phyloP scores from a whole-genome alignment of 2,329 filamentous ascomycete species.

The Neoarthrinium moseri region DNA sequence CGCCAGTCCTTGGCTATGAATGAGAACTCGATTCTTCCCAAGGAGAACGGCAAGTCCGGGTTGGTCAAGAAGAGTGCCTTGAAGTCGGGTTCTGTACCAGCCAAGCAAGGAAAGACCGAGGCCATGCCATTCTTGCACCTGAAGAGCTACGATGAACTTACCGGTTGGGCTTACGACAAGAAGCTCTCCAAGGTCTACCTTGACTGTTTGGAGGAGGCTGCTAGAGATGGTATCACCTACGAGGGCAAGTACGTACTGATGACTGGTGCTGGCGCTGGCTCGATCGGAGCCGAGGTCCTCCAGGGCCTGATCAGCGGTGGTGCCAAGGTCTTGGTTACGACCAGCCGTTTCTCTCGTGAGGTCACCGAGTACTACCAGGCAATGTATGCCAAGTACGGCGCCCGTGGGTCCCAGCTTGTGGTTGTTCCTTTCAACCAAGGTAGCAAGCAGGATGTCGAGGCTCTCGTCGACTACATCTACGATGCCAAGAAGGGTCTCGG shows the following conservation, averaged over 20 bases:
- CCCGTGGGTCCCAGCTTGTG: constrained; percentile 91
- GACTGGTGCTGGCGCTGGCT: constrained; percentile 97
- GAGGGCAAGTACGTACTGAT: constrained; percentile 94
- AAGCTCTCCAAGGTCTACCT: constrained; percentile 93
- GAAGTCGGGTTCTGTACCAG: constrained; percentile 52
- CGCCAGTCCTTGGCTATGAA: constrained; percentile 96
- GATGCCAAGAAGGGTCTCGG: constrained; percentile 93
- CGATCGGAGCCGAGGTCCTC: constrained; percentile 94
- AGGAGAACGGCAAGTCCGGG: constrained; percentile 69
- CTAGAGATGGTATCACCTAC: constrained; percentile 84
- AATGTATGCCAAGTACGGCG: constrained; percentile 94
- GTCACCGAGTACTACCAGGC: constrained; percentile 99
- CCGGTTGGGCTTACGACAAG: constrained; percentile 99
- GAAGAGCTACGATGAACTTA: constrained; percentile 86
- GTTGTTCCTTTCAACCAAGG: constrained; percentile 99
- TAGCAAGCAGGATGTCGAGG: constrained; percentile 96
- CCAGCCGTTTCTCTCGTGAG: constrained; percentile 91
- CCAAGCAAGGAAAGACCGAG: constrained; percentile 92
- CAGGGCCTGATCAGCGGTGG: constrained; percentile 95
- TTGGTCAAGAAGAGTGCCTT: constrained; percentile 47
- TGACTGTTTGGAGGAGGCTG: constrained; percentile 86
- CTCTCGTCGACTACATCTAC: constrained; percentile 93
- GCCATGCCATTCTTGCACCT: constrained; percentile 97
- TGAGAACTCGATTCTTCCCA: constrained; percentile 92
- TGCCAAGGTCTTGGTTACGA: constrained; percentile 95